A percentile compares a stretch with the other conserved stretches of the same genome.
Evolutionary conservation across 2,329 filamentous ascomycete genomes (phyloP).

Genomic region (Ophiostoma ulmi): DNA sequence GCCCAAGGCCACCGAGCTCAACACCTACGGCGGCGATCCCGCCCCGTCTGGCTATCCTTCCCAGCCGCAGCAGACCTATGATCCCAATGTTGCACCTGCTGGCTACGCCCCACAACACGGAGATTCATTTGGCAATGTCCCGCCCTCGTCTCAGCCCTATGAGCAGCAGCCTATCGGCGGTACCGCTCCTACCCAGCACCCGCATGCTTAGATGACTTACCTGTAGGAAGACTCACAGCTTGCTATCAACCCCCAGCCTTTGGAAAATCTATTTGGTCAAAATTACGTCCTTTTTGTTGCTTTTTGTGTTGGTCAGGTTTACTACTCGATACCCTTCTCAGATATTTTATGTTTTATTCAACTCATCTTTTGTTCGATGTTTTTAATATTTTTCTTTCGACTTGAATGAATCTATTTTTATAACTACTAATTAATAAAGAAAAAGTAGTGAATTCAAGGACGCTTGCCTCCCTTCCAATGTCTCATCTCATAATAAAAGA

Average conservation of each 20-base stretch:
- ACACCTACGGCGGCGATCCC: conserved; percentile 13
- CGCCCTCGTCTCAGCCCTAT: neutral
- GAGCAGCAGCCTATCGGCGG: neutral
- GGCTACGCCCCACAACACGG: neutral
- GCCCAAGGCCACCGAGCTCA: conserved; percentile 21
- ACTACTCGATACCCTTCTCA: neutral
- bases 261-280: neutral
- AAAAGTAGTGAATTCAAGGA: no score
- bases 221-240: neutral
- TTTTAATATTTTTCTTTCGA: no score
- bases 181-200: neutral
- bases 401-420: neutral
- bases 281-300: neutral
- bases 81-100: neutral
- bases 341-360: neutral
- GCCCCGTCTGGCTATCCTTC: neutral
- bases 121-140: neutral
- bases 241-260: neutral
- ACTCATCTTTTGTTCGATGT: neutral
- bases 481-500: no score
- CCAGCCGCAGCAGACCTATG: neutral
- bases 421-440: no score
- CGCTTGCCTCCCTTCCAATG: no score
- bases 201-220: neutral
- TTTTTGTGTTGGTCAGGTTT: neutral